These are phyloP conservation scores for Pelargonium cotyledonis DNA, from an alignment of 441 rosid genomes.

Conservation along the genomic window DNA sequence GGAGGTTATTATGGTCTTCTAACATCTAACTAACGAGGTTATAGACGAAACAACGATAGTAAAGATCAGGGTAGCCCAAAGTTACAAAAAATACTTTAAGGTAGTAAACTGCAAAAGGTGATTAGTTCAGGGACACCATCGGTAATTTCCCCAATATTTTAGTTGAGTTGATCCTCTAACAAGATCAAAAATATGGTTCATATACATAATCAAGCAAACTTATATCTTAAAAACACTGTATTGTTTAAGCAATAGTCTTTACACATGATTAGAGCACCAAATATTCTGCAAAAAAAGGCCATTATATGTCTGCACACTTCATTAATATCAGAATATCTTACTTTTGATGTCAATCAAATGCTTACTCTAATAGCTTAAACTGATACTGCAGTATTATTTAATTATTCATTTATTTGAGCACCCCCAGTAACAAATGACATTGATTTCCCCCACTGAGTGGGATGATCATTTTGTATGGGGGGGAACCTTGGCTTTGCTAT, in stretches of 20 bases:
- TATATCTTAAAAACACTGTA: not conserved
- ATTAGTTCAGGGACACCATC: no score
- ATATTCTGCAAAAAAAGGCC: slow-evolving; percentile 3
- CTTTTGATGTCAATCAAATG: not conserved
- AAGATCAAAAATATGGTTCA: not conserved
- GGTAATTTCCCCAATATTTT: no score
- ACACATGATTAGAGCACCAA: not conserved
- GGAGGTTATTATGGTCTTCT: no score
- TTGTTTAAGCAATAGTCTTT: not conserved
- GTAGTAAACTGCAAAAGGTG: no score
- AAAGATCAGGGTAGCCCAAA: no score
- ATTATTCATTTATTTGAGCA: not conserved
- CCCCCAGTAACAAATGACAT: not conserved
- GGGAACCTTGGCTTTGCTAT: not conserved
- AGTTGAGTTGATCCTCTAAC: no score
- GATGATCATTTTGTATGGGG: not conserved
- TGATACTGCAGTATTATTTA: not conserved
- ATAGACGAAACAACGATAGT: no score
- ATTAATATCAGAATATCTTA: not conserved
- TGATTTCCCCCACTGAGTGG: not conserved
- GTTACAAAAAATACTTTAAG: no score
- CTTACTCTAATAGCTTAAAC: not conserved
- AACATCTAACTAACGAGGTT: no score
- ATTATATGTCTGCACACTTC: not conserved
- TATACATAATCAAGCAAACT: not conserved